Evolutionary conservation across 331 rosid species (phyloP).

Genomic region (Quercus lobata): DNA sequence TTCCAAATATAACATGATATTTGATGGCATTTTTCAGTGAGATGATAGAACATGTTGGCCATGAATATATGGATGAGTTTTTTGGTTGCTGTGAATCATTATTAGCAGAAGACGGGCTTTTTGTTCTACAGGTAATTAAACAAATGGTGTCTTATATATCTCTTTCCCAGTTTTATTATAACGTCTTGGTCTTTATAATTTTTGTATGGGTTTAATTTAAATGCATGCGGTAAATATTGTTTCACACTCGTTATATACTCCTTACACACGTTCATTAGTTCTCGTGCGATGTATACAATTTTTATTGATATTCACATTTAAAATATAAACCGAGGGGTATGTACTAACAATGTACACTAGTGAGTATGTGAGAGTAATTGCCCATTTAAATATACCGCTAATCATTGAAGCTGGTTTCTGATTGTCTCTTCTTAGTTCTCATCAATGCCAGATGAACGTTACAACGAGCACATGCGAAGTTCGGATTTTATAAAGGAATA

Average conservation of each 20-base stretch:
- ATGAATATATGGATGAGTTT: slow-evolving; percentile 48
- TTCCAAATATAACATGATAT: background rate
- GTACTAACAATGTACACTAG: background rate
- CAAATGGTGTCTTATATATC: background rate
- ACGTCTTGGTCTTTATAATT: background rate
- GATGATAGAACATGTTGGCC: slow-evolving; percentile 53
- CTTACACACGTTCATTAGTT: too few relatives aligned
- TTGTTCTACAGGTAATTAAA: slow-evolving; percentile 41
- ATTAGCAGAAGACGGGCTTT: slow-evolving; percentile 40
- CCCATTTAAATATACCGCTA: slow-evolving; percentile 1
- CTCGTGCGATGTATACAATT: background rate
- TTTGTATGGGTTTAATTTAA: background rate
- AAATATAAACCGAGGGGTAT: background rate
- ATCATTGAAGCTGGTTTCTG: slow-evolving; percentile 1
- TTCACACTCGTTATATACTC: too few relatives aligned
- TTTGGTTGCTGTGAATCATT: slow-evolving; percentile 44
- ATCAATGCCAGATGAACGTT: slow-evolving; percentile 41
- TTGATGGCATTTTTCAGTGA: slow-evolving; percentile 25
- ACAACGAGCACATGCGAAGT: slow-evolving; percentile 34
- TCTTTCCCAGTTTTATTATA: too few relatives aligned
- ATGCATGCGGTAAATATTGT: background rate
- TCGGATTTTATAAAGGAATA: slow-evolving; percentile 49
- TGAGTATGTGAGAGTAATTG: too few relatives aligned
- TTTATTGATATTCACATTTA: background rate
- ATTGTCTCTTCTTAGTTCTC: slow-evolving; percentile 24